These are phyloP conservation scores for Zea mays DNA, from an alignment of 176 grass and related monocot species.

Conservation along the genomic window DNA sequence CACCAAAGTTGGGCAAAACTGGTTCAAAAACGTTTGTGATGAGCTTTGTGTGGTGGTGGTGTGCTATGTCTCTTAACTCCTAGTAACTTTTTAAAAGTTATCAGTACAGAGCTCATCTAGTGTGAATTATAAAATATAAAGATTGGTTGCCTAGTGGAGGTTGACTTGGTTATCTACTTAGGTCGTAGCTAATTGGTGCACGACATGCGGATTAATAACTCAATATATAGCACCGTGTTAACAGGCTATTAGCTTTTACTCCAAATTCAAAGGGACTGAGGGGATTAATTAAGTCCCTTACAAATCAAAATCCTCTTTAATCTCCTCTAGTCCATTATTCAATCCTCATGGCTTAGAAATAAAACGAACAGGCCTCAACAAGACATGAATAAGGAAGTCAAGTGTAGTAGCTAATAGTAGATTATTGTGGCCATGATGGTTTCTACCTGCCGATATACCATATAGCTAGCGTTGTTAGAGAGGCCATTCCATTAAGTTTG, in stretches of 20 bases:
- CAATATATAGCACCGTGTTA: not conserved
- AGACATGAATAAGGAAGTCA: constrained; percentile 11
- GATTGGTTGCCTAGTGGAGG: constrained; percentile 9
- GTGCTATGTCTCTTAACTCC: not conserved
- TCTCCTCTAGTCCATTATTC: too few species aligned
- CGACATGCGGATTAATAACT: constrained; percentile 6
- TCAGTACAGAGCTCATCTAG: not conserved
- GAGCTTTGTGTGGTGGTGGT: not conserved
- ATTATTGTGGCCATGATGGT: constrained; percentile 3
- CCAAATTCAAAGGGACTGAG: too few species aligned
- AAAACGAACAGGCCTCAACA: too few species aligned
- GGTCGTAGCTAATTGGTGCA: not conserved
- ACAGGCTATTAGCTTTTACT: too few species aligned
- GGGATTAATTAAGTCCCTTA: too few species aligned
- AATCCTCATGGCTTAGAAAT: too few species aligned
- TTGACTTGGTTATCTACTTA: constrained; percentile 36
- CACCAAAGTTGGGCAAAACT: not conserved
- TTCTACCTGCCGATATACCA: not conserved
- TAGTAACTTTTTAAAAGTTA: constrained; percentile 17
- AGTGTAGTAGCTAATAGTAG: not conserved
- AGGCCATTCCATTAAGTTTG: constrained; percentile 10
- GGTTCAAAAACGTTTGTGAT: not conserved
- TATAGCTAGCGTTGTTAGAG: not conserved
- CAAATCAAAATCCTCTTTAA: too few species aligned
- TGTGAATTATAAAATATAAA: not conserved